phyloP scores from a whole-genome alignment of 139 green algal species.

The Auxenochlorella pyrenoidosa region DNA sequence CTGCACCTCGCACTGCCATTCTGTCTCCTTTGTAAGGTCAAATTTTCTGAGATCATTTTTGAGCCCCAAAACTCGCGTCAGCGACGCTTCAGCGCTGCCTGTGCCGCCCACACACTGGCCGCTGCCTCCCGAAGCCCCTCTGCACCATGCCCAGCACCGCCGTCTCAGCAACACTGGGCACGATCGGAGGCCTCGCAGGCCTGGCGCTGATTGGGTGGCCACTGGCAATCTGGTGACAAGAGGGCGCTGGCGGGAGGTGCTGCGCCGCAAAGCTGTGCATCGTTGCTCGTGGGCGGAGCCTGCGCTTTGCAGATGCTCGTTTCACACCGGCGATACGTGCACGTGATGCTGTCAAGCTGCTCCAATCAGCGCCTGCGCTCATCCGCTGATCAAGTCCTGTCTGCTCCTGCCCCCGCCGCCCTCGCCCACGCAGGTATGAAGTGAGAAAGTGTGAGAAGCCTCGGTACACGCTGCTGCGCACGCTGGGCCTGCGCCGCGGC shows the following conservation, averaged over 20 bases:
- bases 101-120: no score
- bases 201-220: constrained; percentile 38
- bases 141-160: neutral
- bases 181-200: constrained; percentile 8
- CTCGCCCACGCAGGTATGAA: neutral
- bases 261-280: no score
- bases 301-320: no score
- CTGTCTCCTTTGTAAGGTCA: neutral
- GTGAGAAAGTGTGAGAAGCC: constrained; percentile 66
- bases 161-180: neutral
- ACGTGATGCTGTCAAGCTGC: no score
- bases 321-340: no score
- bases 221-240: constrained; percentile 31
- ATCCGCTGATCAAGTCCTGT: neutral
- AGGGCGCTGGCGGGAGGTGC: neutral
- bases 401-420: no score
- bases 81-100: no score
- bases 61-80: no score
- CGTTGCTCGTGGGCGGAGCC: no score
- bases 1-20: neutral
- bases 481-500: constrained; percentile 36
- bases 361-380: neutral
- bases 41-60: neutral
- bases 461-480: constrained; percentile 52
- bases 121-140: neutral